Evolutionary conservation across 192 early-diverging fungal genomes (phyloP), one percentile per base, ranked within the genome.

Genomic region (Tieghemiomyces parasiticus): DNA sequence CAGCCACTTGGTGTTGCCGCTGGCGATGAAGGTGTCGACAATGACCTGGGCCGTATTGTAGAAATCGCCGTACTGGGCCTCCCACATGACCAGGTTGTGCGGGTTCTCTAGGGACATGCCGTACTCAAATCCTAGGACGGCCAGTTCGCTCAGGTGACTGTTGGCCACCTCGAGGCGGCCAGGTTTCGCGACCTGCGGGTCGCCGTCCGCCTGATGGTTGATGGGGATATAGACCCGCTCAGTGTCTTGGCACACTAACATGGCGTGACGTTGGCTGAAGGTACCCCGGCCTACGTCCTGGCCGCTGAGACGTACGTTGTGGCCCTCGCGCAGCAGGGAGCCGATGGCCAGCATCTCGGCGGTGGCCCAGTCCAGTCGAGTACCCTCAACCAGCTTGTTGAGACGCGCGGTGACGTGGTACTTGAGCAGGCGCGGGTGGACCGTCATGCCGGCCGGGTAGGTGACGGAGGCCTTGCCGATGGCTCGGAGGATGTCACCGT

Each of bases 51-150:
- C 92, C 34, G 87, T 88, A 67, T 95, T 95, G 80, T 90, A 90
- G 66, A 97, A 97, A 70, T 97, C 95, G 58, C 95, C 95, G 71
- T 96, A 97, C 73, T 97, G 94, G 0, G 92, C 92, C 66, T 95
- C 94, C 95, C 95, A 97, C 46, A 97, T 89, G 46, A 81, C 81
- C n/a, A 97, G 72, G 8, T 78, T 70, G 46, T 87, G 79, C 19
- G 95, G 95, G 26, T 80, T 85, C 66, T 93, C 92, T 67, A 84
- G 85, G 3, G 91, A 93, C 65, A 92, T 85, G 52, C 95, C 95
- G 63, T 91, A 88, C 68, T 97, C 95, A 65, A 95, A 97, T 2
- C 88, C 95, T 29, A 97, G 74, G 10, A 97, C 95, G 8, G 95
- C 95, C 51, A 94, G 82, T 74, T 97, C 95, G 55, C 87, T 90